Conservation (phyloP, 768 basidiomycete species). For the Xanthoconium stramineum region DNA sequence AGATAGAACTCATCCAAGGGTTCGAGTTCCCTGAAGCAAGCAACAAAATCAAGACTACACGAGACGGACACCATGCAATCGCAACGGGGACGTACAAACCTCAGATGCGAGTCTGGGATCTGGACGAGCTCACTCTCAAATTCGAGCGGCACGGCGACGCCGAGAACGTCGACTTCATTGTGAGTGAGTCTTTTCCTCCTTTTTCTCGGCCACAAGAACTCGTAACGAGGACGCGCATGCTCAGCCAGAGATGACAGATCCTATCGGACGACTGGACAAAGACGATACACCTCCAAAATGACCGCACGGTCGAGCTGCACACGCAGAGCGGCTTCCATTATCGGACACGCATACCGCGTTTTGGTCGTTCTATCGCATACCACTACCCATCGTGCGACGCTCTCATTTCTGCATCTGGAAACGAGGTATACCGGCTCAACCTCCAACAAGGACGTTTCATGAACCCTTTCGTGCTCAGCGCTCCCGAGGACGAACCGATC, state of each 20-base stretch:
- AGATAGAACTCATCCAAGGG: slow-evolving; percentile 89
- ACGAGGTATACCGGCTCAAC: slow-evolving; percentile 90
- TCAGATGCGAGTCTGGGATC: slow-evolving; percentile 93
- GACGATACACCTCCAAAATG: slow-evolving; percentile 92
- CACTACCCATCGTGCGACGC: slow-evolving; percentile 94
- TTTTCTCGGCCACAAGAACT: neutral
- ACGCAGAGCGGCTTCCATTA: slow-evolving; percentile 93
- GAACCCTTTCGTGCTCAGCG: slow-evolving; percentile 65
- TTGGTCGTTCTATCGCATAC: slow-evolving; percentile 89
- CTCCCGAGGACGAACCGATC: slow-evolving; percentile 52
- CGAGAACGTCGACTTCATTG: slow-evolving; percentile 97
- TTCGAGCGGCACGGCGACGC: slow-evolving; percentile 95
- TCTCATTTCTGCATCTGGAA: slow-evolving; percentile 78
- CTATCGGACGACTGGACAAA: slow-evolving; percentile 99
- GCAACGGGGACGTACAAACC: slow-evolving; percentile 99
- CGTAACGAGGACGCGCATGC: neutral
- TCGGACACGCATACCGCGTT: slow-evolving; percentile 89
- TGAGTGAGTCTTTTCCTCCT: slow-evolving; percentile 54
- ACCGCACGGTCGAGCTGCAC: slow-evolving; percentile 92
- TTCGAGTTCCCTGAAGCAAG: slow-evolving; percentile 98
- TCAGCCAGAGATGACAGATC: slow-evolving; percentile 48
- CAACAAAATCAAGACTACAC: slow-evolving; percentile 84
- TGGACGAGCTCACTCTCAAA: slow-evolving; percentile 88
- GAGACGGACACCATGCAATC: slow-evolving; percentile 88
- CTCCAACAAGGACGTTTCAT: slow-evolving; percentile 94